These are phyloP conservation scores for Acacia crassicarpa DNA, from an alignment of 306 rosid species.

Conservation along the genomic window DNA sequence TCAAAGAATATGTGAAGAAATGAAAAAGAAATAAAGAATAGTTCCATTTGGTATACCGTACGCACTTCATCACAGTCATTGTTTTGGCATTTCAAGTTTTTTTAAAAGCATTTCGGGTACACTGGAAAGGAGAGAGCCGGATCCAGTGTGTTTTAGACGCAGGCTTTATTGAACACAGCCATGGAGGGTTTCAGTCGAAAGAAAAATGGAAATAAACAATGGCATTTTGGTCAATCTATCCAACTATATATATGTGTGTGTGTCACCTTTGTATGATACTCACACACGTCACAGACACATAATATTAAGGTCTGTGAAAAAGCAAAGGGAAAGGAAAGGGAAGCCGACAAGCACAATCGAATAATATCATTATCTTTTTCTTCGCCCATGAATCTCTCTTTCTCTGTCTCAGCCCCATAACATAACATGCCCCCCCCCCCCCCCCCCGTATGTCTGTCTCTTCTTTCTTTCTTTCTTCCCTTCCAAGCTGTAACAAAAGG, in stretches of 20 bases:
- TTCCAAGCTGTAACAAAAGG: conserved; percentile 23
- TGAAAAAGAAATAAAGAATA: background rate
- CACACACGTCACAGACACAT: conserved; percentile 10
- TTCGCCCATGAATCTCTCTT: conserved; percentile 29
- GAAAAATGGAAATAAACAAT: conserved; percentile 16
- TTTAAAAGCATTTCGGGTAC: conserved; percentile 34
- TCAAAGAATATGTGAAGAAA: background rate
- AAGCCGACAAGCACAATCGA: conserved; percentile 56
- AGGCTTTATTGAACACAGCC: conserved; percentile 44
- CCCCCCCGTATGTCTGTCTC: conserved; percentile 6
- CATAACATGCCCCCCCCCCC: conserved; percentile 15
- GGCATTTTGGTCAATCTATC: conserved; percentile 29
- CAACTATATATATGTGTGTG: no score
- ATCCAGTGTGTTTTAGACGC: conserved; percentile 30
- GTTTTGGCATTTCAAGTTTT: conserved; percentile 40
- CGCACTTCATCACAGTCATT: background rate
- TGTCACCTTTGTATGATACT: conserved; percentile 17
- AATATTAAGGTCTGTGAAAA: conserved; percentile 15
- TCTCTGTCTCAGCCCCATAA: background rate
- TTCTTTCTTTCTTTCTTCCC: background rate
- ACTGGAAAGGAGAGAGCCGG: conserved; percentile 30
- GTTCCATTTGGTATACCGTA: background rate
- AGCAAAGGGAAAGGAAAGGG: background rate
- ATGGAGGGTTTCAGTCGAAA: conserved; percentile 15
- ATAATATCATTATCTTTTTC: conserved; percentile 50